A percentile compares a stretch with the other conserved stretches of the same genome.
Evolutionary conservation across 352 stramenopile species (phyloP).

Genomic region (Phytophthora colocasiae): DNA sequence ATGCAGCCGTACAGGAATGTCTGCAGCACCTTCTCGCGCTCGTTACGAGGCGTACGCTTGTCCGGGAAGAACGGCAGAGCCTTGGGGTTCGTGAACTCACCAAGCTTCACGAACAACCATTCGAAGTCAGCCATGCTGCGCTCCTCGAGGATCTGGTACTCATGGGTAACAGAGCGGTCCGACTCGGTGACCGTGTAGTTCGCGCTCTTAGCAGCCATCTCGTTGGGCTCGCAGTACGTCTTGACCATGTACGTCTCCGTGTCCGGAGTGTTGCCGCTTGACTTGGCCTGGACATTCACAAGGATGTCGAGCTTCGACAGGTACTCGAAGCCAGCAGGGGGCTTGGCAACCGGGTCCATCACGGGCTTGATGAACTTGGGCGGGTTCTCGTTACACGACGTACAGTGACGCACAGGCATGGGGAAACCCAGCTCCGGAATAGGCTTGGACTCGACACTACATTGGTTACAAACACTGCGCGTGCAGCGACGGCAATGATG

Average conservation of each 20-base stretch:
- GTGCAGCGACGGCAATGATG: conserved; percentile 89
- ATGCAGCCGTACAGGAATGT: conserved; percentile 85
- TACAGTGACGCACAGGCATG: conserved; percentile 82
- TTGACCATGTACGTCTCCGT: conserved; percentile 77
- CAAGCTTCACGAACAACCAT: conserved; percentile 80
- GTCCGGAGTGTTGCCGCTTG: conserved; percentile 48
- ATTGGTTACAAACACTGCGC: conserved; percentile 86
- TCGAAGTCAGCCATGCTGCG: conserved; percentile 85
- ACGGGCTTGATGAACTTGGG: conserved; percentile 83
- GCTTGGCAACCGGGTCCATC: conserved; percentile 80
- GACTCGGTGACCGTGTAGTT: conserved; percentile 63
- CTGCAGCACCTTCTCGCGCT: conserved; percentile 77
- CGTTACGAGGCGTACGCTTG: conserved; percentile 52
- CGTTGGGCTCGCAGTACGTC: conserved; percentile 83
- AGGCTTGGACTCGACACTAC: conserved; percentile 82
- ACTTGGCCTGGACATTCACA: conserved; percentile 56
- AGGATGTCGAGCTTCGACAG: conserved; percentile 86
- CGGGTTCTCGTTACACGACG: conserved; percentile 77
- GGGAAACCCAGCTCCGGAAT: conserved; percentile 87
- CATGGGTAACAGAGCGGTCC: conserved; percentile 76
- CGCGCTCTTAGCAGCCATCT: conserved; percentile 55
- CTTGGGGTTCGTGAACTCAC: conserved; percentile 83
- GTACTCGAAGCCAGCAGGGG: conserved; percentile 85
- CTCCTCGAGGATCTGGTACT: conserved; percentile 78
- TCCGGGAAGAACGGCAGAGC: conserved; percentile 83